These are phyloP conservation scores for Clonostachys chloroleuca DNA, from an alignment of 2,329 filamentous ascomycete species.

Conservation along the genomic window DNA sequence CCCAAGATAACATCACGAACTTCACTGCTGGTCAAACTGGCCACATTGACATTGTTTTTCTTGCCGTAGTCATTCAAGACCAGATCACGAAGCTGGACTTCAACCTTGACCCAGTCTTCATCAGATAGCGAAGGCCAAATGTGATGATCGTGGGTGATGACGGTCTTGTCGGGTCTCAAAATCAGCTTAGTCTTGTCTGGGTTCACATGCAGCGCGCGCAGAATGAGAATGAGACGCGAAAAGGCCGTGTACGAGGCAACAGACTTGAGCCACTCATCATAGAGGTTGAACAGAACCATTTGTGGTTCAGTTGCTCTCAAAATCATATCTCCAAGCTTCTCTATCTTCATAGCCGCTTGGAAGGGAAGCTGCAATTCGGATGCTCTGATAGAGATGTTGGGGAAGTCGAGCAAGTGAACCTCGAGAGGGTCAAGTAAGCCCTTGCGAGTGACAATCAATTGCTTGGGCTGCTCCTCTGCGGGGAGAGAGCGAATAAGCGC, in stretches of 20 bases:
- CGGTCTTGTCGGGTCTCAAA: conserved; percentile 91
- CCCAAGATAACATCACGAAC: conserved; percentile 97
- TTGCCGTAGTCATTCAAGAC: conserved; percentile 99
- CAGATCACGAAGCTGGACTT: conserved; percentile 89
- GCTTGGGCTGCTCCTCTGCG: conserved; percentile 97
- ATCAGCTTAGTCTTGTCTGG: conserved; percentile 98
- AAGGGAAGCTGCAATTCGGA: conserved; percentile 96
- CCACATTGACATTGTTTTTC: conserved; percentile 99
- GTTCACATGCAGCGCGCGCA: conserved; percentile 94
- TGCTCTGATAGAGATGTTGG: conserved; percentile 96
- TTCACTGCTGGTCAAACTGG: conserved; percentile 92
- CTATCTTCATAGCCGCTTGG: conserved; percentile 99
- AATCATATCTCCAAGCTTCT: conserved; percentile 99
- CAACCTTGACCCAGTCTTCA: conserved; percentile 99
- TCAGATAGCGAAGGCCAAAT: conserved; percentile 95
- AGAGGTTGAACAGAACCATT: conserved; percentile 99
- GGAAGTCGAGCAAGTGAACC: conserved; percentile 95
- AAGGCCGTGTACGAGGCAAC: conserved; percentile 99
- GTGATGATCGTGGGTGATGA: conserved; percentile 97
- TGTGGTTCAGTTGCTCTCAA: conserved; percentile 96
- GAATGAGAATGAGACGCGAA: conserved; percentile 87
- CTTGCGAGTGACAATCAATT: conserved; percentile 96
- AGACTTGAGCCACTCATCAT: conserved; percentile 97
- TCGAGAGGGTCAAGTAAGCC: conserved; percentile 95
- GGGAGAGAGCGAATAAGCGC: conserved; percentile 92